phyloP scores from a whole-genome alignment of 495 filamentous ascomycete species.

The Neurospora sp. region DNA sequence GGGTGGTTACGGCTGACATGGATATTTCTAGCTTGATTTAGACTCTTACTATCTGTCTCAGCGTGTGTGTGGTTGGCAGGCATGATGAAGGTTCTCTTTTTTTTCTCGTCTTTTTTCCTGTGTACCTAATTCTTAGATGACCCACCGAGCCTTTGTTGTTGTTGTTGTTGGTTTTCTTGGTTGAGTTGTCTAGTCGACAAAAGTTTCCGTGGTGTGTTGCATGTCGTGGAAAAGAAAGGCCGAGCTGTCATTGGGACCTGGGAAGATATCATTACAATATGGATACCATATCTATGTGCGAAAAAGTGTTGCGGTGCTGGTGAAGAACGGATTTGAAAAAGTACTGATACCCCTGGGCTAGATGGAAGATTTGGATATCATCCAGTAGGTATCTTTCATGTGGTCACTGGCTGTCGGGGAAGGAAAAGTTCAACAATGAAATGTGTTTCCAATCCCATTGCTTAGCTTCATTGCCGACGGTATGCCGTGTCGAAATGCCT shows the following conservation, averaged over 20 bases:
- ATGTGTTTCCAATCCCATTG: too few species aligned
- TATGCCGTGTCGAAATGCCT: too few species aligned
- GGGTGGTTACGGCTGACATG: neutral
- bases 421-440: neutral
- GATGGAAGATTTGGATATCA: too few species aligned
- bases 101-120: neutral
- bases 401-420: neutral
- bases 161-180: neutral
- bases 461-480: too few species aligned
- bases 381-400: neutral
- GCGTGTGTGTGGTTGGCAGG: neutral
- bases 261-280: neutral
- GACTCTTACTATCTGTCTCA: neutral
- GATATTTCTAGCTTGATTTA: neutral
- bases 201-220: neutral
- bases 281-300: neutral
- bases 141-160: neutral
- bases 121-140: neutral
- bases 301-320: neutral
- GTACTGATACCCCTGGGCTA: neutral
- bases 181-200: neutral
- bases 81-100: neutral
- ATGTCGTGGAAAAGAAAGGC: neutral
- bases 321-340: neutral
- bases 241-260: neutral